Base-by-base conservation (phyloP, 1,284 basidiomycete species). In the Ustilago sp. region DNA sequence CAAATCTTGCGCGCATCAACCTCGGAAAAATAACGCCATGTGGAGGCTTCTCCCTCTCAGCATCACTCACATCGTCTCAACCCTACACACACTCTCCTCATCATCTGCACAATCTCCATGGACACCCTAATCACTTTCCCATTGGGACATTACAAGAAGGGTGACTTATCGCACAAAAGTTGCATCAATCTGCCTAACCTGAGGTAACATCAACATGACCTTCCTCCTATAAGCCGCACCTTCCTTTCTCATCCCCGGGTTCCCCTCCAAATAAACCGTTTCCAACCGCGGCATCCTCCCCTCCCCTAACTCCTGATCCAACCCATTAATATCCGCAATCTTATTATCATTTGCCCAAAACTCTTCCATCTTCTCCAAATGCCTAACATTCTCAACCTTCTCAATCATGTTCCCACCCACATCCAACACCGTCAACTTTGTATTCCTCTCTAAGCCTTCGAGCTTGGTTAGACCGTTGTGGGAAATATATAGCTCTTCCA, bases 341-440 rank as follows among this genome's bases (percentile, higher is more conserved):
- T 91, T 88, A 87, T 98, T 98, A 80, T 93, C 90, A 84, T 92
- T 97, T 71, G 95, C 91, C 97, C 97, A 99, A 80, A 99, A 90
- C 85, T 99, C 97, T 81, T 95, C 93, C 12, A 99, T 87, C 7
- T 89, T 86, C 2, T 80, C 88, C 17, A 98, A 88, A 85, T 96
- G 93, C 0, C 91, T 90, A 15, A 98, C 83, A 63, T 92, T 93
- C 83, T 96, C 94, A 31, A 97, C 89, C 68, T 88, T 89, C 43
- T 90, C 87, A 63, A 99, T 90, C 83, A 91, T 92, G 86, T 99
- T 99, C 78, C 90, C 92, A 28, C 93, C 93, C 15, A 98, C 87
- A 83, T 99, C 96, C 32, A 99, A 88, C 0, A 94, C 95, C 19
- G 91, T 92, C 17, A 99, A 89, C 79, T 93, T 64, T 13, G 38